Base-by-base conservation (phyloP, 495 filamentous ascomycete species). In the Aspergillus campestris region DNA sequence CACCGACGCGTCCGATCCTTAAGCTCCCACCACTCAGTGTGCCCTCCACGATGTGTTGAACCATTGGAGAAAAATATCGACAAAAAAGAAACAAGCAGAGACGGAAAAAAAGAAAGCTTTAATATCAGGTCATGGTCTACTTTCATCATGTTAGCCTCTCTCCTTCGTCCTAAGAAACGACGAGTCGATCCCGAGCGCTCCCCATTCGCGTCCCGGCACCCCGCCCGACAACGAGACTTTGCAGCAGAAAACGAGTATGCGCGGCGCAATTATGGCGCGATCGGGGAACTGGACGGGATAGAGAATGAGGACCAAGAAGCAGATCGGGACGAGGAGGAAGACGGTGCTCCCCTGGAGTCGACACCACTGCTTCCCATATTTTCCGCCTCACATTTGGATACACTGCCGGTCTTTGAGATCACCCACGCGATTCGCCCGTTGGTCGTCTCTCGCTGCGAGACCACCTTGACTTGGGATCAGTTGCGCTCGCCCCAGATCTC, bases 381-480 rank as follows among this genome's bases (percentile, higher is more conserved):
- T 66, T 88, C 86, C 32, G 78, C 85, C 14, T 75, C 78, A 42
- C 82, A 92, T 56, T n/a, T 45, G 85, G 83, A 87, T 62, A 64
- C 72, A 6, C 73, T 97, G 5, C 90, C 91, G 1, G 81, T 95
- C 42, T 95, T 95, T 71, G 86, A 84, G 55, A 76, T 92, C 49
- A 92, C 87, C 33, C 90, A 95, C 68, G 77, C 84, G 9, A 90
- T 95, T 40, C 86, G 90, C 44, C 78, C 86, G 13, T 69, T 95
- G 34, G 81, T 97, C 37, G 73, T 84, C 40, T 72, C 85, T 14
- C 78, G 84, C 61, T 91, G 87, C 64, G 90, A 97, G 63, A 95
- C 90, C 4, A 90, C 86, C 0, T 65, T 97, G 41, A 82, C 86
- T n/a, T 97, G 89, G 89, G 90, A 95, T 48, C 91, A 97, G 63